Percentiles rank a stretch among this genome's conserved stretches.
Evolutionary conservation across 2,329 filamentous ascomycete species (phyloP).

Genomic region (Chaetomiaceae sp.): DNA sequence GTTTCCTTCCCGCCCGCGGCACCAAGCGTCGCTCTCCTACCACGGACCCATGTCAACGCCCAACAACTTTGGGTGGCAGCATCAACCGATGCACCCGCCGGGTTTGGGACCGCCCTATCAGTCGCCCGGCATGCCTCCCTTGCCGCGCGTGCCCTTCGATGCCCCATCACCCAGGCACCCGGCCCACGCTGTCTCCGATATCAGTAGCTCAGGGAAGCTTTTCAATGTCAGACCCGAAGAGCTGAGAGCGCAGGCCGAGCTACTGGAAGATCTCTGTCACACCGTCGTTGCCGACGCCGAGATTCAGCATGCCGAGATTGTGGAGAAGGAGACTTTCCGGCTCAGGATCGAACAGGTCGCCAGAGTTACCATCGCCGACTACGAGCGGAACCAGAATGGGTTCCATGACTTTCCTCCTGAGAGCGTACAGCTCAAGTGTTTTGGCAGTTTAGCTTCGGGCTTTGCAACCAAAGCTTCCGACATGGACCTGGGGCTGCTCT

Average conservation of each 20-base stretch:
- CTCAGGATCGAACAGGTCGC: constrained; percentile 58
- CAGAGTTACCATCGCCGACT: constrained; percentile 47
- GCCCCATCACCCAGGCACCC: constrained; percentile 14
- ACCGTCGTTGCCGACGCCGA: constrained; percentile 51
- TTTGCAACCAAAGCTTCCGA: constrained; percentile 86
- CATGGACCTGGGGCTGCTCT: constrained; percentile 78
- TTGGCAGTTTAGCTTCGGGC: constrained; percentile 76
- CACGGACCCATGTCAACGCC: constrained; percentile 25
- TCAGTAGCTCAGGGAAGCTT: constrained; percentile 31
- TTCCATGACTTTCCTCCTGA: constrained; percentile 42
- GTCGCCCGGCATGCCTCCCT: not conserved
- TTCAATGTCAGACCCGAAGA: constrained; percentile 36
- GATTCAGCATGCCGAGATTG: constrained; percentile 57
- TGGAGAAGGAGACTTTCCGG: constrained; percentile 67
- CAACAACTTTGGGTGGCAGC: constrained; percentile 27
- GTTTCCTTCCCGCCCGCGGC: constrained; percentile 24
- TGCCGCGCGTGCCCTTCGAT: constrained; percentile 14
- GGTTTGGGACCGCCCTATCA: constrained; percentile 16
- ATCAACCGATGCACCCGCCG: constrained; percentile 13
- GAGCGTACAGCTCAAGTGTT: constrained; percentile 65
- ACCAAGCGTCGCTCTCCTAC: constrained; percentile 30
- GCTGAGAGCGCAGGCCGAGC: constrained; percentile 40
- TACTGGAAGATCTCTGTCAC: constrained; percentile 45
- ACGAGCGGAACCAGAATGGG: constrained; percentile 41
- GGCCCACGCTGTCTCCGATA: constrained; percentile 6